These are phyloP conservation scores for Aquilaria agallochum DNA, from an alignment of 441 rosid genomes.

Conservation along the genomic window DNA sequence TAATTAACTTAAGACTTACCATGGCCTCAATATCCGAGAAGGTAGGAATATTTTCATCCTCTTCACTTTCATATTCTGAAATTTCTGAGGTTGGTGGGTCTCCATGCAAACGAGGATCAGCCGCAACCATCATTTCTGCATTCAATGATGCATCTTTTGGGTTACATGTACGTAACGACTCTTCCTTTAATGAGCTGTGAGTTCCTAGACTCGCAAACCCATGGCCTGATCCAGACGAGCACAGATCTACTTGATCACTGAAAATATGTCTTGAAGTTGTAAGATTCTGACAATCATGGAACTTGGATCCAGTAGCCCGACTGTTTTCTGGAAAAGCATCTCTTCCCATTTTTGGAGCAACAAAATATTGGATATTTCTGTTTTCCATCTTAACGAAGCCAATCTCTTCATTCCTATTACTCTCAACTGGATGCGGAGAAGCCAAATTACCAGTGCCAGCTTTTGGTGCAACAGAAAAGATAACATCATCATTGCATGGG, in stretches of 20 bases:
- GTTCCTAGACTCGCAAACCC: conserved; percentile 13
- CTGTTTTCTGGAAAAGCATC: conserved; percentile 17
- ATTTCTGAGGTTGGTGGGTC: conserved; percentile 19
- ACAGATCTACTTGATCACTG: conserved; percentile 10
- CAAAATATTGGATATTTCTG: conserved; percentile 14
- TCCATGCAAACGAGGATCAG: conserved; percentile 15
- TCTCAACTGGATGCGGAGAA: conserved; percentile 15
- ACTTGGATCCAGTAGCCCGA: conserved; percentile 28
- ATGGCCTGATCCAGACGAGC: conserved; percentile 14
- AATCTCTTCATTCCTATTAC: conserved; percentile 17
- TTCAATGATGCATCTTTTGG: conserved; percentile 13
- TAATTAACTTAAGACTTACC: conserved; percentile 24
- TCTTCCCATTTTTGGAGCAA: conserved; percentile 12
- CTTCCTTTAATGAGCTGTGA: conserved; percentile 16
- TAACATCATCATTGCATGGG: conserved; percentile 38
- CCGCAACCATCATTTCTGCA: conserved; percentile 22
- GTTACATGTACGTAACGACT: conserved; percentile 20
- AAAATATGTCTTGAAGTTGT: conserved; percentile 13
- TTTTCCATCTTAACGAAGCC: conserved; percentile 26
- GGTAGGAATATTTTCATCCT: conserved; percentile 19
- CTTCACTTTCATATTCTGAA: conserved; percentile 29
- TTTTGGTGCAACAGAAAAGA: conserved; percentile 12
- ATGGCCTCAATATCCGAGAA: conserved; percentile 45
- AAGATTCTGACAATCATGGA: conserved; percentile 17
- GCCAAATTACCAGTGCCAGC: conserved; percentile 7